Conservation (phyloP, 1,284 basidiomycete species). For the Melampsora americana region DNA sequence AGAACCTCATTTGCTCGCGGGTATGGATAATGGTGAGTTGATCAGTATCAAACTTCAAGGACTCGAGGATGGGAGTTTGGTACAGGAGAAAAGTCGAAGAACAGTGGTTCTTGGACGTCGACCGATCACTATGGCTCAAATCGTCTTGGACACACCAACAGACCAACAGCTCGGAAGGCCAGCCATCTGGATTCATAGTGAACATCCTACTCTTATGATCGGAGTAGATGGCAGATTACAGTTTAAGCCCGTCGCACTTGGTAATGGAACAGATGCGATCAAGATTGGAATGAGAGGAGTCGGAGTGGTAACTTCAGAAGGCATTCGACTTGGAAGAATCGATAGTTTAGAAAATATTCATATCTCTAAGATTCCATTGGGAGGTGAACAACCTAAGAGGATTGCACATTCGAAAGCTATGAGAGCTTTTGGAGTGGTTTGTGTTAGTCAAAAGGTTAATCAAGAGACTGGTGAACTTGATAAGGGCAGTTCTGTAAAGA, state of each 20-base stretch:
- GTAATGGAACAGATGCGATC: not conserved
- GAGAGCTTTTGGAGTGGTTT: slow-evolving; percentile 31
- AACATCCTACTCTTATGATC: slow-evolving; percentile 7
- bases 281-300: not conserved
- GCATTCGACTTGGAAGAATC: slow-evolving; percentile 15
- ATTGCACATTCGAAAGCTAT: slow-evolving; percentile 24
- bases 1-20: slow-evolving; percentile 5
- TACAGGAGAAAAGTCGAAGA: not conserved
- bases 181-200: slow-evolving; percentile 17
- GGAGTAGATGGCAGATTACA: slow-evolving; percentile 11
- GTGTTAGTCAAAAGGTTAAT: slow-evolving; percentile 16
- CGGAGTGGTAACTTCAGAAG: not conserved
- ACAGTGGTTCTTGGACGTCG: slow-evolving; percentile 7
- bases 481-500: slow-evolving; percentile 20
- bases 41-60: not conserved
- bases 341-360: slow-evolving; percentile 13
- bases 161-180: no score
- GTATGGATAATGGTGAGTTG: slow-evolving; percentile 23
- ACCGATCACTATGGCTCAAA: slow-evolving; percentile 2
- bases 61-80: not conserved
- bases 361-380: slow-evolving; percentile 22
- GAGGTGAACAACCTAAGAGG: slow-evolving; percentile 23
- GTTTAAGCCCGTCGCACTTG: slow-evolving; percentile 6
- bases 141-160: not conserved
- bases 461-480: slow-evolving; percentile 12